phyloP scores from a whole-genome alignment of 2,329 filamentous ascomycete genomes.

The Orbilia javanica region DNA sequence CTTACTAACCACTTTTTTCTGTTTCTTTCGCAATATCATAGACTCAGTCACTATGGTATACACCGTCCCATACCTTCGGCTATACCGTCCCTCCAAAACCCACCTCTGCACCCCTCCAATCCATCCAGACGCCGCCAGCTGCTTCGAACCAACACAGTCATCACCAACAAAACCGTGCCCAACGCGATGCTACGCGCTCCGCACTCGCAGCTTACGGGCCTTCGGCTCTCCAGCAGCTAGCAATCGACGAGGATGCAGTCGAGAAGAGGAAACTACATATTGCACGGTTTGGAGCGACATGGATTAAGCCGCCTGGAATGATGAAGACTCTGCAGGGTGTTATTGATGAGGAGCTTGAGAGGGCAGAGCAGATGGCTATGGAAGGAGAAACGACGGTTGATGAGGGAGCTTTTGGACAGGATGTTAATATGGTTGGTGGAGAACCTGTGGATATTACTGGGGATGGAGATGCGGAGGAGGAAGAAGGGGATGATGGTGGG shows the following conservation, averaged over 20 bases:
- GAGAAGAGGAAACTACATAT: constrained; percentile 83
- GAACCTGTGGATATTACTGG: constrained; percentile 65
- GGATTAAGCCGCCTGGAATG: constrained; percentile 90
- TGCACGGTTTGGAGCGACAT: constrained; percentile 85
- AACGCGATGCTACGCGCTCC: constrained; percentile 60
- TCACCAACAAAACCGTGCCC: constrained; percentile 58
- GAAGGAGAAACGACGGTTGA: constrained; percentile 74
- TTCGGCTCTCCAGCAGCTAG: constrained; percentile 63
- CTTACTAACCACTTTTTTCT: background rate
- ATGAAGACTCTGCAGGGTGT: constrained; percentile 90
- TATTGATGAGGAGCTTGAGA: constrained; percentile 88
- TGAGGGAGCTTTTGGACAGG: constrained; percentile 63
- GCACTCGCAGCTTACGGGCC: constrained; percentile 62
- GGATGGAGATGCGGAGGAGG: constrained; percentile 62
- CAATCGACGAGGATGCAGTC: constrained; percentile 80
- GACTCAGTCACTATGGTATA: constrained; percentile 82
- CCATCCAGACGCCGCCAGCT: constrained; percentile 61
- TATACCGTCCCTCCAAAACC: constrained; percentile 63
- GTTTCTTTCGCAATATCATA: constrained; percentile 63
- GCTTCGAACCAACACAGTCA: constrained; percentile 56
- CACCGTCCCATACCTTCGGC: constrained; percentile 71
- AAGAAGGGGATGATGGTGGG: constrained; percentile 64
- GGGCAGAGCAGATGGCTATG: constrained; percentile 84
- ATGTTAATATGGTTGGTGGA: constrained; percentile 65
- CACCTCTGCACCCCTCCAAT: constrained; percentile 60